Percentiles rank a stretch among this genome's conserved stretches.
These are phyloP conservation scores for Arthonia radiata DNA, from an alignment of 495 filamentous ascomycete genomes.

Conservation along the genomic window DNA sequence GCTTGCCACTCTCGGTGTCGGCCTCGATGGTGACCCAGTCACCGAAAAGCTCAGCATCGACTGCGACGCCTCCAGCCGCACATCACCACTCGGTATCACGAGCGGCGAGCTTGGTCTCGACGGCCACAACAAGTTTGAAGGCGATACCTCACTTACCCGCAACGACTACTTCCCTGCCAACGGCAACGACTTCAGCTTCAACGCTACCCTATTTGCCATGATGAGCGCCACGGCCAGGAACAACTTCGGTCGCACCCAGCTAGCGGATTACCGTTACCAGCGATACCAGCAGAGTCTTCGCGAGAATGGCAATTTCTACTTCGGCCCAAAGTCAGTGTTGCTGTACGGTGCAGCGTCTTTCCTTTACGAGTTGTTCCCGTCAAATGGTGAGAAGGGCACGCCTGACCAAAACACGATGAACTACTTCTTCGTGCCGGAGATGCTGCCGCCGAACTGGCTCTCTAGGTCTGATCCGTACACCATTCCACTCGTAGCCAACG, in stretches of 20 bases:
- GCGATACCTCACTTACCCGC: slow-evolving; percentile 17
- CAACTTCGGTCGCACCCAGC: slow-evolving; percentile 11
- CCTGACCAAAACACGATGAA: no score
- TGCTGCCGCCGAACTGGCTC: no score
- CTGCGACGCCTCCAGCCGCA: slow-evolving; percentile 18
- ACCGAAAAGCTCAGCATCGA: slow-evolving; percentile 19
- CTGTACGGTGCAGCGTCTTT: slow-evolving; percentile 17
- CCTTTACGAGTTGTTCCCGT: slow-evolving; percentile 19
- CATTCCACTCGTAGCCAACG: slow-evolving; percentile 1
- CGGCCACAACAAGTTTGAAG: slow-evolving; percentile 21
- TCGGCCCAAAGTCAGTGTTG: slow-evolving; percentile 13
- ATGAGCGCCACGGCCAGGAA: slow-evolving; percentile 8
- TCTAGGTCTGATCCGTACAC: no score
- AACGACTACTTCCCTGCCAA: slow-evolving; percentile 16
- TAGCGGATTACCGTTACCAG: slow-evolving; percentile 13
- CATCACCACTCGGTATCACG: slow-evolving; percentile 12
- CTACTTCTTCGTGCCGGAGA: no score
- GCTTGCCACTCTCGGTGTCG: not conserved
- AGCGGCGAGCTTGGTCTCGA: slow-evolving; percentile 16
- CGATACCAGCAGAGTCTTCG: slow-evolving; percentile 13
- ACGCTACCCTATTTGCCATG: slow-evolving; percentile 16
- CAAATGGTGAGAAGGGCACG: slow-evolving; percentile 7
- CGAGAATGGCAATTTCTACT: slow-evolving; percentile 16
- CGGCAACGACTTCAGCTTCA: slow-evolving; percentile 17
- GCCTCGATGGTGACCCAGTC: slow-evolving; percentile 15